Base-by-base conservation (phyloP, 768 basidiomycete genomes). In the Tephrocybe sp. region DNA sequence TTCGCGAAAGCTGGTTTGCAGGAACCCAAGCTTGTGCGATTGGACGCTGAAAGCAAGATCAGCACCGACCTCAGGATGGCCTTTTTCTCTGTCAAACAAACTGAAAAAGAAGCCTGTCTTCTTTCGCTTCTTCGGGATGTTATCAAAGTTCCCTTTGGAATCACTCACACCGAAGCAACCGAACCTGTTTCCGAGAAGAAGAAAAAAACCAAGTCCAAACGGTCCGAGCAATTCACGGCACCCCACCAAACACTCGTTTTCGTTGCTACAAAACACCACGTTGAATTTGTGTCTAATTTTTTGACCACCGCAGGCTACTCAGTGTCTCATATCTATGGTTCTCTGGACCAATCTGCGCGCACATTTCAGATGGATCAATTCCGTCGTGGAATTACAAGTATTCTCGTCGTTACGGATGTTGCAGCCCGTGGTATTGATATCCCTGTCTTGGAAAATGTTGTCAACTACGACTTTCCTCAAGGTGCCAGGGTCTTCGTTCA, bases 361-460 rank as follows among this genome's bases (percentile, higher is more conserved):
- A 83, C 84, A 23, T 81, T 79, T 53, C 94, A 97, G 60, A 92
- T 99, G 86, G 86, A 89, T 51, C 80, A 82, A 51, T 99, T 99
- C 69, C 83, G 94, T 19, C 76, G 80, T 11, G 88, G 90, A 1
- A 63, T 73, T 24, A 90, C 93, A 0, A 88, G 76, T 55, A 77
- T 99, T 40, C 75, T 99, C 21, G 94, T 98, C 29, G 97, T 98
- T 36, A 99, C 97, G 0, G 97, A 99, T 61, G 93, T 99, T 33
- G 97, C 97, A 16, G 97, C 97, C 12, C 88, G 97, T 57, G 97
- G 97, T 60, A 92, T 99, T 58, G 97, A 99, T 69, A 94, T 99
- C 27, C 97, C 97, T 4, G 78, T 97, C 33, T 78, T 99, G 53
- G 92, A 94, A 64, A 91, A 98, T 62, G 97, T 99, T 27, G 76